Evolutionary conservation across 2,329 filamentous ascomycete species (phyloP), one percentile per base, ranked within the genome.

Genomic region (Aspergillus viridinutans): DNA sequence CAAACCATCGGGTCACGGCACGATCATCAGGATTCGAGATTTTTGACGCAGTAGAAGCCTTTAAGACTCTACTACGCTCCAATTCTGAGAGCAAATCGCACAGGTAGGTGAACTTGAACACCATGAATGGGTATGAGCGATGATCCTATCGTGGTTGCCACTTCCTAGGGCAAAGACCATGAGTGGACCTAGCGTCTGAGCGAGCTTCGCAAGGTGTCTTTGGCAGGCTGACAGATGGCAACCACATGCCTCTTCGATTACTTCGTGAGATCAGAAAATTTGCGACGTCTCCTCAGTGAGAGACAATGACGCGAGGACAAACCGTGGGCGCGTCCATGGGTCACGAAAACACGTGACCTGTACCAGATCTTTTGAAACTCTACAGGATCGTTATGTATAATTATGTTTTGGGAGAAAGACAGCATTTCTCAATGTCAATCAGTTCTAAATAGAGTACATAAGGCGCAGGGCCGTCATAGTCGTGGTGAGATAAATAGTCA

Each of bases 21-120:
- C 74, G 78, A 70, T 64, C 76, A 70, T 63, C 74, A 61, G 60
- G 70, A 57, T 71, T 64, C 14, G 64, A 62, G 42, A 57, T 64
- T 55, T 55, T 70, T 20, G 69, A 61, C 12, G 68, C 58, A 7
- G 69, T 69, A 4, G 69, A 59, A 7, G 67, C 69, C 57, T 74
- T 76, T 25, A 71, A 42, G 35, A 65, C 64, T 69, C 70, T 65
- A 58, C 81, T 76, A 9, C 73, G 69, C 63, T 92, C 85, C 17
- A 92, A 79, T 25, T 80, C 75, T 59, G 92, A 85, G 47, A 96
- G 80, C 3, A 96, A 78, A 59, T 89, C 84, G 76, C 90, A 93
- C 49, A 95, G 76, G 58, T 82, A 78, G n/a, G 80, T 76, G 72
- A 94, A 96, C 50, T 76, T 74, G 67, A 79, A 78, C 12, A 74